phyloP scores from a whole-genome alignment of 441 rosid species.

The Cnidoscolus chayamansa region DNA sequence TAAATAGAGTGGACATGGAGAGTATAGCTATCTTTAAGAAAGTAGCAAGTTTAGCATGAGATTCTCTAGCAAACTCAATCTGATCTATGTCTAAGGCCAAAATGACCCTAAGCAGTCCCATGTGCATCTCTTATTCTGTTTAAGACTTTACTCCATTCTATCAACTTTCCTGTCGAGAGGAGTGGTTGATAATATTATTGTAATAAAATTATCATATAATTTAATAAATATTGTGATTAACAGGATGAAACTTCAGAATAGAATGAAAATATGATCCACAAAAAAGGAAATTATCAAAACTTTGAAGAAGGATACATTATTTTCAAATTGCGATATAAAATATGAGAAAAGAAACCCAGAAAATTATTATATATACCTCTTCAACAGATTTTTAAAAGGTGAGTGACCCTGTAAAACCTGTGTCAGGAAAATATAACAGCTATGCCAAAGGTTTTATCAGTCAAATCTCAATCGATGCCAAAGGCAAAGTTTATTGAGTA shows the following conservation, averaged over 20 bases:
- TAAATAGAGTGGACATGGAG: not conserved
- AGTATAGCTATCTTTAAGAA: not conserved
- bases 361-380: slow-evolving; percentile 33
- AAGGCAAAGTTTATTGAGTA: not conserved
- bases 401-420: slow-evolving; percentile 63
- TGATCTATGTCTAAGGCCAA: not conserved
- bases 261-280: not conserved
- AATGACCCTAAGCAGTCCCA: not conserved
- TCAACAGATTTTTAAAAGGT: slow-evolving; percentile 45
- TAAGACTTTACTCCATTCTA: not conserved
- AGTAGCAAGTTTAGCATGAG: not conserved
- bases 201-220: not conserved
- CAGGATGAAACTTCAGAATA: not conserved
- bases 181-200: not conserved
- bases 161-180: not conserved
- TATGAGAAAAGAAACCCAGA: not conserved
- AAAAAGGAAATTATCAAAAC: not conserved
- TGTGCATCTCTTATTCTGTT: not conserved
- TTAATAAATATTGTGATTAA: not conserved
- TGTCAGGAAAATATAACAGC: slow-evolving; percentile 26
- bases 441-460: slow-evolving; percentile 29
- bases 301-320: not conserved
- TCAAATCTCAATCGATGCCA: slow-evolving; percentile 8
- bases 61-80: not conserved
- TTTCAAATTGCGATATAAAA: not conserved